Base-by-base conservation (phyloP, 2,329 filamentous ascomycete species). In the Botrytis squamosa region DNA sequence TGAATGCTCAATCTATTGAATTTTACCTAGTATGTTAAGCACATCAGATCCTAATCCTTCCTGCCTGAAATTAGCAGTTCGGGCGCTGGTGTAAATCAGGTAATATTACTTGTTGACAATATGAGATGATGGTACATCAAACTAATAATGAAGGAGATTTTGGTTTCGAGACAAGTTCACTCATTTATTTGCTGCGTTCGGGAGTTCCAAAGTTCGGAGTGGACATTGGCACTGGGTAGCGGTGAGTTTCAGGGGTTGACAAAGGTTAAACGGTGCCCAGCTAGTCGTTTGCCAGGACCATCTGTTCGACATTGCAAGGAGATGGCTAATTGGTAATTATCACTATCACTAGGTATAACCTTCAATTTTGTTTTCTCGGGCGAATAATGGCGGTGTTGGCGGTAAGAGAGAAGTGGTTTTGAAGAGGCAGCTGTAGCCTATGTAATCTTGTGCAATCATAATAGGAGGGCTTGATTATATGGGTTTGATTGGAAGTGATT, bases 251-350 rank as follows among this genome's bases (percentile, higher is more conserved):
- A 65, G 42, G 59, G 68, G 66, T 59, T n/a, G 55, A 44, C 40
- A 33, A 70, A 70, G 29, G 57, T 70, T 70, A 49, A 70, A 70
- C 40, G 68, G 68, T 59, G 40, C 55, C 59, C 68, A 64, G 66
- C 49, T 69, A 57, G 38, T 18, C 33, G 36, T 69, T 57, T 69
- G 49, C 52, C 66, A 66, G 64, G 64, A 66, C 64, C 64, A 66
- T 66, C 64, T 66, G 64, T 66, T 66, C 64, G 64, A 66, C 36
- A 57, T 57, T 69, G 22, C 66, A 57, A 68, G 66, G 66, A 57
- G 66, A 68, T 57, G 49, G 49, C 36, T 69, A 36, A 69, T 59
- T 40, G 49, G n/a, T 33, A 42, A 69, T 38, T 25, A 66, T 66
- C 29, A 66, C 29, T 18, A 63, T 42, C 38, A 46, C 44, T 14